Evolutionary conservation across 805 yeast species (phyloP), one percentile per base, ranked within the genome.

Genomic region (Isabelozyma gotoi): DNA sequence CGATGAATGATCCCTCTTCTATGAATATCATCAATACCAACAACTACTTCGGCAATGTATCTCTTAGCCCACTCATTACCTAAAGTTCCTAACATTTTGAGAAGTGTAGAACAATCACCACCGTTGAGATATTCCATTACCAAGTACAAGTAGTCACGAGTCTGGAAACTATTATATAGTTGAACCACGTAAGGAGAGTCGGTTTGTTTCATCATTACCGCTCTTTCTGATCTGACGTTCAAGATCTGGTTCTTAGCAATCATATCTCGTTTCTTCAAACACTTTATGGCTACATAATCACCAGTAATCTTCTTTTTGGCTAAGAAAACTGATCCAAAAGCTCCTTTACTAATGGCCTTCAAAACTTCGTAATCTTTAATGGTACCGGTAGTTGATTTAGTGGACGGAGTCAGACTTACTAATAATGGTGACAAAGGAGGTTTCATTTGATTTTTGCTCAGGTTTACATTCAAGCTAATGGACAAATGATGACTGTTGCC

Each of bases 101-200:
- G 68, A 41, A 95, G 68, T 0, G 96, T 84, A 0, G 97, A 94
- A 56, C 92, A 80, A 62, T 94, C 99, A 27, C 99, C 99, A 35
- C 99, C 99, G 52, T 86, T 88, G 33, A 94, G 69, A 57, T 89
- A 94, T 61, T 94, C 99, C 98, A 95, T 92, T 2, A 94, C 99
- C 52, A 94, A 71, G 57, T 88, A 94, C 14, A 94, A 69, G 59
- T 85, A 90, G 47, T 89, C 95, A 39, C 80, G 79, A 47, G 88
- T 88, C 65, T 94, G 99, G 62, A 94, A 94, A 27, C 95, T 85
- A 40, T 86, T 87, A 56, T 82, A 87, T 21, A 94, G 71, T 57
- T 85, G 90, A 1, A 96, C 98, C 46, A 94, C 97, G 59, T 85
- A 89, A 0, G 96, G 95, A 32, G 92, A 85, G 49, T 90, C 92